phyloP scores from a whole-genome alignment of 345 rosid genomes.

The Aurinia saxatilis region DNA sequence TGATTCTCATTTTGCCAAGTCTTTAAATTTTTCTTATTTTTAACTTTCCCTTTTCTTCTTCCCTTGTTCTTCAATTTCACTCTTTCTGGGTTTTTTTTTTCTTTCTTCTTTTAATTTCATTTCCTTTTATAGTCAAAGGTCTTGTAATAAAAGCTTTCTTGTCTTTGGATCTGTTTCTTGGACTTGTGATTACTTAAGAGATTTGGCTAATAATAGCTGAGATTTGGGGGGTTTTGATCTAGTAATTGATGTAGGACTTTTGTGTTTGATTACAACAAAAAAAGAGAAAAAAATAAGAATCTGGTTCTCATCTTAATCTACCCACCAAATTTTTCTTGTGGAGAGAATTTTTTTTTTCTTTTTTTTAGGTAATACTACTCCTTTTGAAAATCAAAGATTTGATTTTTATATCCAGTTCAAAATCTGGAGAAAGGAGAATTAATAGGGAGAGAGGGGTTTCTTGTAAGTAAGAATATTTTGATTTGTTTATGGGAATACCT shows the following conservation, averaged over 20 bases:
- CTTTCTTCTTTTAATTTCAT: not conserved
- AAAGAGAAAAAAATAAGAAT: conserved; percentile 10
- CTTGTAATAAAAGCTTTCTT: conserved; percentile 27
- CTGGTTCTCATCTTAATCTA: conserved; percentile 28
- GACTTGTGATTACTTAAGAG: not conserved
- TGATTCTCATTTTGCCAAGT: conserved; percentile 60
- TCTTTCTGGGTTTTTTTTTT: not conserved
- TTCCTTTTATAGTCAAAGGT: conserved; percentile 19
- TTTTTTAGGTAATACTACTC: not conserved
- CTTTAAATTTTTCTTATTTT: conserved; percentile 22
- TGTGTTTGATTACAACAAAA: not conserved
- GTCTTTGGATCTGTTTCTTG: conserved; percentile 28
- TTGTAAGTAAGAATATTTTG: conserved; percentile 23
- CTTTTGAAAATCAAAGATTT: not conserved
- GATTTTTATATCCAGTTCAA: too few species aligned
- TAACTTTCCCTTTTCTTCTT: not conserved
- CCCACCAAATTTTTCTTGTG: conserved; percentile 65
- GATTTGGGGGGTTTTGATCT: conserved; percentile 5
- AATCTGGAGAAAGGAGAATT: conserved; percentile 15
- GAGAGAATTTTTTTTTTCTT: conserved; percentile 19
- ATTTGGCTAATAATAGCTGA: not conserved
- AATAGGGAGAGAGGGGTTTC: conserved; percentile 18
- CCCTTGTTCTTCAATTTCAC: conserved; percentile 18
- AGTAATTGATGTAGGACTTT: conserved; percentile 29
- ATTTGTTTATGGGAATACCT: conserved; percentile 62